These are phyloP conservation scores for Debaryomycetaceae sp. DNA, from an alignment of 1,139 yeast species.

Conservation along the genomic window DNA sequence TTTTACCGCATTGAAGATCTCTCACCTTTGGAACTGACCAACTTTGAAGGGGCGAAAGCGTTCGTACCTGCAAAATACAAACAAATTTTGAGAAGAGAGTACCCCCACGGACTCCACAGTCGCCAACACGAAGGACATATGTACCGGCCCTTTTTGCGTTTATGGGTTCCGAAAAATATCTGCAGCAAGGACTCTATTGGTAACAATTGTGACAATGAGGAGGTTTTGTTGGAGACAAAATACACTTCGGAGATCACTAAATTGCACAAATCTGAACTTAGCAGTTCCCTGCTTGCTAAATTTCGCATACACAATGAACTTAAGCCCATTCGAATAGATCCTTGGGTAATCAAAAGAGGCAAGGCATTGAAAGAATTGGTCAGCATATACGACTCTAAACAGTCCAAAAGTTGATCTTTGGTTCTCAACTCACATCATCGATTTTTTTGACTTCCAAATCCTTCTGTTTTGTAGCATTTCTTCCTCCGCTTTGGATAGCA, in stretches of 20 bases:
- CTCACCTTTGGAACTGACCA: conserved; percentile 39
- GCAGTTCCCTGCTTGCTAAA: background rate
- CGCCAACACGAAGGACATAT: conserved; percentile 21
- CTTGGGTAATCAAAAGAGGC: conserved; percentile 7
- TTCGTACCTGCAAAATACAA: conserved; percentile 41
- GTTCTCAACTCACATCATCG: conserved; percentile 1
- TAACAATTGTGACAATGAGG: conserved; percentile 16
- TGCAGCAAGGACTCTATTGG: conserved; percentile 21
- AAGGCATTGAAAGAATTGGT: background rate
- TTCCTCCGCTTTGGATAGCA: conserved; percentile 17
- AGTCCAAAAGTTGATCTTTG: background rate
- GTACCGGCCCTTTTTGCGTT: conserved; percentile 24
- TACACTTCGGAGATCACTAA: conserved; percentile 14
- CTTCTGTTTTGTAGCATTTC: conserved; percentile 9
- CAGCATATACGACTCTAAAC: background rate
- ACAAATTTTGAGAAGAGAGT: conserved; percentile 42
- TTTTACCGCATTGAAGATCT: conserved; percentile 43
- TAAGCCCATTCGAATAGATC: conserved; percentile 6
- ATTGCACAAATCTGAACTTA: conserved; percentile 2
- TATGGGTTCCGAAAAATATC: conserved; percentile 29
- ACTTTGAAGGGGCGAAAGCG: conserved; percentile 52
- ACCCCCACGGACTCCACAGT: conserved; percentile 22
- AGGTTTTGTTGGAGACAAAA: conserved; percentile 15
- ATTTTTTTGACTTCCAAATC: background rate
- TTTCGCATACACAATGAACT: conserved; percentile 1